A percentile compares a stretch with the other conserved stretches of the same genome.
Conservation (phyloP, 345 rosid species). For the Gossypium anomalum region DNA sequence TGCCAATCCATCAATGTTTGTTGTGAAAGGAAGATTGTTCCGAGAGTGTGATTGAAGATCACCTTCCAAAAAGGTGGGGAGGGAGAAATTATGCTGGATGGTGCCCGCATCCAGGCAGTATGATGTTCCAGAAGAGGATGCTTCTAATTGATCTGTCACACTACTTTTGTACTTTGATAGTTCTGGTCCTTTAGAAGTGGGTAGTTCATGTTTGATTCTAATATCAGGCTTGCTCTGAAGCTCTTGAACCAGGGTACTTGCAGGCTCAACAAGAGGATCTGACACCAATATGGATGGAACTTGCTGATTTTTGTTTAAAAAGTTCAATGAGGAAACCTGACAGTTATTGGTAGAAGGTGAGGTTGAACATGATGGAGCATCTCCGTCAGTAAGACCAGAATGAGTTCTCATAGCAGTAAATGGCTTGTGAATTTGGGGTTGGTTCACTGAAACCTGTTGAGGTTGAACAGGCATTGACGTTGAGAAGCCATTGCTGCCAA, state of each 20-base stretch:
- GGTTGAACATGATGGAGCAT: slow-evolving; percentile 92
- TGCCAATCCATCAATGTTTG: slow-evolving; percentile 60
- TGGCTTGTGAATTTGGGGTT: slow-evolving; percentile 47
- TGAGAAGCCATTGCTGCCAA: slow-evolving; percentile 53
- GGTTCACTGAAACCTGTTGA: slow-evolving; percentile 54
- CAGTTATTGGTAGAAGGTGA: slow-evolving; percentile 92
- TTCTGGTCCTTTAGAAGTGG: slow-evolving; percentile 48
- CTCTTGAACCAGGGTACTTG: slow-evolving; percentile 56
- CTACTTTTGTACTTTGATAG: slow-evolving; percentile 61
- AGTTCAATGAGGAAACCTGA: slow-evolving; percentile 62
- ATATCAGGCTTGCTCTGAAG: slow-evolving; percentile 60
- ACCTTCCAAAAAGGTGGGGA: slow-evolving; percentile 72
- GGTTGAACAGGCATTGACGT: slow-evolving; percentile 51
- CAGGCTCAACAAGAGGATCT: slow-evolving; percentile 53
- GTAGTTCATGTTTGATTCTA: slow-evolving; percentile 54
- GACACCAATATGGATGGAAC: slow-evolving; percentile 47
- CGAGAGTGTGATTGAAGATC: slow-evolving; percentile 72
- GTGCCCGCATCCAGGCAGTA: slow-evolving; percentile 75
- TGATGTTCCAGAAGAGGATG: slow-evolving; percentile 90
- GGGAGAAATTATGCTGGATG: slow-evolving; percentile 64
- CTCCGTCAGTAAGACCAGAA: slow-evolving; percentile 78
- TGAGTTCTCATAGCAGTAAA: slow-evolving; percentile 46
- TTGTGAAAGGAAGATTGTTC: slow-evolving; percentile 54
- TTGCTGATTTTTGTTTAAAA: slow-evolving; percentile 64
- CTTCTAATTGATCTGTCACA: slow-evolving; percentile 75